Evolutionary conservation across 2,329 filamentous ascomycete genomes (phyloP).

Genomic region (Ustilaginoidea virens): DNA sequence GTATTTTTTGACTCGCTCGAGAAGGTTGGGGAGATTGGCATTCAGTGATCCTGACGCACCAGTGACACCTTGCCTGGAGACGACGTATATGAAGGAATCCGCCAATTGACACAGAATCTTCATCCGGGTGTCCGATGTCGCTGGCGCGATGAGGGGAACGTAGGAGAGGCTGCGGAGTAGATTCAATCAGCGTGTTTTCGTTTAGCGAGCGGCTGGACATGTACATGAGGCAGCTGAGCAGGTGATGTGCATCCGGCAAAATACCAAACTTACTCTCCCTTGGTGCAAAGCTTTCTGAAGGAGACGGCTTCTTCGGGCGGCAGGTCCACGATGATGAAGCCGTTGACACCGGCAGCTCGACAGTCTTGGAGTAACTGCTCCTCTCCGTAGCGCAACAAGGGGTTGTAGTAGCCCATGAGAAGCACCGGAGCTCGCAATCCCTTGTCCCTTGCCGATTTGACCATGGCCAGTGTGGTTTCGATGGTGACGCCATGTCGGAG

Average conservation of each 20-base stretch:
- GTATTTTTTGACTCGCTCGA: slow-evolving; percentile 79
- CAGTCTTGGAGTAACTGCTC: slow-evolving; percentile 76
- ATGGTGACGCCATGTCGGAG: slow-evolving; percentile 82
- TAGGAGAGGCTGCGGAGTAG: slow-evolving; percentile 56
- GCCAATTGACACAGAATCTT: slow-evolving; percentile 90
- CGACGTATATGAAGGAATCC: slow-evolving; percentile 97
- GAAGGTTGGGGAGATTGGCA: slow-evolving; percentile 62
- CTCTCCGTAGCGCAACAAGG: slow-evolving; percentile 85
- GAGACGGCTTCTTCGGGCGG: slow-evolving; percentile 90
- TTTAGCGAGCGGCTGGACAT: too few species aligned
- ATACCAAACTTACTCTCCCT: slow-evolving; percentile 43
- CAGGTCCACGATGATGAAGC: slow-evolving; percentile 92
- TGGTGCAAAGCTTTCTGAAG: slow-evolving; percentile 73
- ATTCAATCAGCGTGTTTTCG: background rate
- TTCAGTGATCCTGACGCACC: slow-evolving; percentile 77
- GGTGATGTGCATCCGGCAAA: background rate
- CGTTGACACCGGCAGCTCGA: slow-evolving; percentile 73
- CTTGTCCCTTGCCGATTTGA: slow-evolving; percentile 60
- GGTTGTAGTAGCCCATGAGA: slow-evolving; percentile 99
- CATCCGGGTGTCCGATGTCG: slow-evolving; percentile 87
- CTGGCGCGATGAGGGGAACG: slow-evolving; percentile 88
- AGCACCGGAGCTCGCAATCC: slow-evolving; percentile 73
- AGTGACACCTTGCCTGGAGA: slow-evolving; percentile 93
- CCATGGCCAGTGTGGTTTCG: slow-evolving; percentile 63
- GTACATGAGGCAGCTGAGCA: background rate